These are phyloP conservation scores for Fusarium lateritium DNA, from an alignment of 2,329 filamentous ascomycete genomes.

Conservation along the genomic window DNA sequence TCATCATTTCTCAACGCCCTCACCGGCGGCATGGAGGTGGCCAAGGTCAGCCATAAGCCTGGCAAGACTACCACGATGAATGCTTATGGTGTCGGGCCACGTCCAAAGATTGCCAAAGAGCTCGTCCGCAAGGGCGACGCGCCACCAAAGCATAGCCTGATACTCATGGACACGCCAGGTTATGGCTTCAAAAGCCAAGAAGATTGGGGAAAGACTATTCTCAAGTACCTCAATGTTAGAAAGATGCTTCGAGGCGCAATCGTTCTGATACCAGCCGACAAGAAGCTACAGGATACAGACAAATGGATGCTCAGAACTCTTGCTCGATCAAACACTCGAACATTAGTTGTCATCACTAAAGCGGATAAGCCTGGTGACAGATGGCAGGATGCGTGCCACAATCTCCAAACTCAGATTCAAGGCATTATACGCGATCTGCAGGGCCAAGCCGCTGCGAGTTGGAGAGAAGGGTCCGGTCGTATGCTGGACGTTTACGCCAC, in stretches of 20 bases:
- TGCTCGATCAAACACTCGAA: slow-evolving; percentile 60
- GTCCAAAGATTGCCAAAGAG: slow-evolving; percentile 48
- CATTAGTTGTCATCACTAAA: slow-evolving; percentile 69
- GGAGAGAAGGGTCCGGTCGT: slow-evolving; percentile 51
- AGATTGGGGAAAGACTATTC: slow-evolving; percentile 68
- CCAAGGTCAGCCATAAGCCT: slow-evolving; percentile 65
- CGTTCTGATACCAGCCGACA: slow-evolving; percentile 67
- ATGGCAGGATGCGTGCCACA: slow-evolving; percentile 50
- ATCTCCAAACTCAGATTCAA: slow-evolving; percentile 49
- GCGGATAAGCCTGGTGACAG: slow-evolving; percentile 63
- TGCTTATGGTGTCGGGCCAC: slow-evolving; percentile 68
- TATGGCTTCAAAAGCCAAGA: slow-evolving; percentile 63
- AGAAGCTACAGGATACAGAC: slow-evolving; percentile 66
- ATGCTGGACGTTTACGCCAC: slow-evolving; percentile 54
- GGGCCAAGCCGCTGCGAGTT: slow-evolving; percentile 42
- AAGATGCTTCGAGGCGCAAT: slow-evolving; percentile 66
- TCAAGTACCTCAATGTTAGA: slow-evolving; percentile 65
- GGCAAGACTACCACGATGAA: slow-evolving; percentile 71
- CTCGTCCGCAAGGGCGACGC: slow-evolving; percentile 55
- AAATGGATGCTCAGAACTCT: slow-evolving; percentile 63
- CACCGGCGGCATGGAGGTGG: slow-evolving; percentile 65
- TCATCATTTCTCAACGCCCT: slow-evolving; percentile 90
- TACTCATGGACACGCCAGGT: slow-evolving; percentile 67
- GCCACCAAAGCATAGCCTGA: slow-evolving; percentile 62
- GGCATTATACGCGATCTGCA: slow-evolving; percentile 48